Evolutionary conservation across 768 basidiomycete genomes (phyloP).

Genomic region (Cubamyces lactineus): DNA sequence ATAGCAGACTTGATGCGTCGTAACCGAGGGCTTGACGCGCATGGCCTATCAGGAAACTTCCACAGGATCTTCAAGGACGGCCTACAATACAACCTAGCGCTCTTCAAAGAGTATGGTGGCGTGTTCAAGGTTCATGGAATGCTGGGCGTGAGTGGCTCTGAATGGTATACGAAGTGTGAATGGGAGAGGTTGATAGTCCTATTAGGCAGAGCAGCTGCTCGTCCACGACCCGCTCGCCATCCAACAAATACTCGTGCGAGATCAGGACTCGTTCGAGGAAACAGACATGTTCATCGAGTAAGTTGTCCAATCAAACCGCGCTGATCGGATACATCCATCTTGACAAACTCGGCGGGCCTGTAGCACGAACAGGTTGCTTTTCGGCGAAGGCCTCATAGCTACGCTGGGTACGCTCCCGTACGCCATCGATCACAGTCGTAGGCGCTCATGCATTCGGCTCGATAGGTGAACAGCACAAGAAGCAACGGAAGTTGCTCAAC

Average conservation of each 20-base stretch:
- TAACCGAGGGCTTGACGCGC: not conserved
- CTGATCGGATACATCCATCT: too few species aligned
- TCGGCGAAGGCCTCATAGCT: slow-evolving; percentile 42
- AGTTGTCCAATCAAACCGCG: not conserved
- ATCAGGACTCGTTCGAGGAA: slow-evolving; percentile 23
- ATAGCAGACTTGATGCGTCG: not conserved
- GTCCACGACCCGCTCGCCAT: slow-evolving; percentile 31
- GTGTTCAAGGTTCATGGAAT: slow-evolving; percentile 39
- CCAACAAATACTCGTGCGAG: slow-evolving; percentile 26
- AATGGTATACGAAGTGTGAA: not conserved
- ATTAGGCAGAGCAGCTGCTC: slow-evolving; percentile 23
- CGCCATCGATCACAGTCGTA: not conserved
- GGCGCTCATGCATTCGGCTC: not conserved
- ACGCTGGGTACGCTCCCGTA: slow-evolving; percentile 38
- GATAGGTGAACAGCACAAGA: slow-evolving; percentile 33
- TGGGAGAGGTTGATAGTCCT: not conserved
- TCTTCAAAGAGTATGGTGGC: slow-evolving; percentile 40
- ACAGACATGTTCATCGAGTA: slow-evolving; percentile 25
- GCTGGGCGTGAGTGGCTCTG: slow-evolving; percentile 35
- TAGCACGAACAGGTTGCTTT: slow-evolving; percentile 34
- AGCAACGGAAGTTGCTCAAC: slow-evolving; percentile 35
- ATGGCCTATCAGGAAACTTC: slow-evolving; percentile 34
- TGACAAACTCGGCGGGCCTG: too few species aligned
- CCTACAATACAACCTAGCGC: slow-evolving; percentile 34
- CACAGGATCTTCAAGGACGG: slow-evolving; percentile 39